A percentile compares a stretch with the other conserved stretches of the same genome.
Conservation (phyloP, 768 basidiomycete species). For the Trametes gibbosa region DNA sequence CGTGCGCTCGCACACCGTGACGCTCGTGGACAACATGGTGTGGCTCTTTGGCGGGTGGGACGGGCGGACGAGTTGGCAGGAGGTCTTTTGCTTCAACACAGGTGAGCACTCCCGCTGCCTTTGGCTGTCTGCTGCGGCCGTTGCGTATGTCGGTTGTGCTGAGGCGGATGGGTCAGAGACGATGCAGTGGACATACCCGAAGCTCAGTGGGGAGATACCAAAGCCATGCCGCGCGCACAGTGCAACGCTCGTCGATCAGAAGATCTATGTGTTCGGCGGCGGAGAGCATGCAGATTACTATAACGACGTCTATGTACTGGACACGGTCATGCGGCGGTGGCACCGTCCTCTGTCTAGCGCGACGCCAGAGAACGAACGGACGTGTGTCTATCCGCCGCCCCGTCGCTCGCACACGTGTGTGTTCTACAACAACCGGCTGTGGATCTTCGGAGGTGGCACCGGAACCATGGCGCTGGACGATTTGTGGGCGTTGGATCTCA, state of each 20-base stretch:
- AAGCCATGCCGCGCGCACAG: conserved; percentile 87
- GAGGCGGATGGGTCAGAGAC: conserved; percentile 54
- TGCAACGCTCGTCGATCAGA: conserved; percentile 77
- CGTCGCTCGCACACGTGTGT: conserved; percentile 90
- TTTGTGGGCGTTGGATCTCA: conserved; percentile 81
- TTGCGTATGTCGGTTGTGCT: neutral
- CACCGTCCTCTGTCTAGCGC: conserved; percentile 39
- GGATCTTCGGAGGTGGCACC: conserved; percentile 93
- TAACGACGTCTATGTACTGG: conserved; percentile 78
- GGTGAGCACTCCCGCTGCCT: conserved; percentile 39
- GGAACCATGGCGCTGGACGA: conserved; percentile 89
- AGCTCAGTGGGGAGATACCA: conserved; percentile 73
- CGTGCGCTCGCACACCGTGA: conserved; percentile 82
- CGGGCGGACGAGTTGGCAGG: conserved; percentile 67
- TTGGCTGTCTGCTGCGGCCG: neutral
- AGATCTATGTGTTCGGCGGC: conserved; percentile 83
- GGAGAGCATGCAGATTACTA: conserved; percentile 83
- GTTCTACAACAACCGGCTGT: conserved; percentile 65
- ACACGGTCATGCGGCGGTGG: conserved; percentile 74
- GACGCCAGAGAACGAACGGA: conserved; percentile 5
- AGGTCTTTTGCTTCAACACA: conserved; percentile 83
- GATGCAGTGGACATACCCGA: conserved; percentile 84
- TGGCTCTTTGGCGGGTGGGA: conserved; percentile 94
- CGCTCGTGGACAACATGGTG: conserved; percentile 74
- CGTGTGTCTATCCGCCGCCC: conserved; percentile 35